These are phyloP conservation scores for Irpex sp. DNA, from an alignment of 1,284 basidiomycete species.

Conservation along the genomic window DNA sequence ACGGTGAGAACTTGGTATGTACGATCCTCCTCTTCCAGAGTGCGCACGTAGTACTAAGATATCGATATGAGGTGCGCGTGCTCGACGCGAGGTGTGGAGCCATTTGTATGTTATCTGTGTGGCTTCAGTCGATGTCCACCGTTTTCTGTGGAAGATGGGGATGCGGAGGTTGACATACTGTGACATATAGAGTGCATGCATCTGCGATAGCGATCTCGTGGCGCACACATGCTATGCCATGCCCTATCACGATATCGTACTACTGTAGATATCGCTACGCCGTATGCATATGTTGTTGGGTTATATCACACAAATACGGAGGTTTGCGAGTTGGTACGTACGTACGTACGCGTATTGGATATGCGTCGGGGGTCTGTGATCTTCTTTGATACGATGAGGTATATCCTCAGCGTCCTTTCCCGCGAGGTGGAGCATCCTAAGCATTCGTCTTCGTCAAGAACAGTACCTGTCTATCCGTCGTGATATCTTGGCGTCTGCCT, in stretches of 20 bases:
- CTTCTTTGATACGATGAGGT: neutral
- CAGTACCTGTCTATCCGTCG: too few relatives aligned
- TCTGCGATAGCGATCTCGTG: too few relatives aligned
- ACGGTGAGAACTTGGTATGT: neutral
- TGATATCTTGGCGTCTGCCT: too few relatives aligned
- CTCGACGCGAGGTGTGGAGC: neutral
- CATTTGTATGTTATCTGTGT: neutral
- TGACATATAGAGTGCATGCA: neutral
- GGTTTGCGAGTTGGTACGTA: neutral
- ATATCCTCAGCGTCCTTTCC: neutral
- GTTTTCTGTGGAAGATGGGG: neutral
- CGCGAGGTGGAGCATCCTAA: neutral
- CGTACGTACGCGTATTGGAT: neutral
- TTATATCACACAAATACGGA: neutral
- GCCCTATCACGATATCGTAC: neutral
- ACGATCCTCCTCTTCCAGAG: neutral
- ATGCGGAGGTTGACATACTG: neutral
- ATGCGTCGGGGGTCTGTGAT: neutral
- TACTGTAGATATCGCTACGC: neutral
- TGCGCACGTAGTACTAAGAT: neutral
- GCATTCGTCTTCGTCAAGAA: neutral
- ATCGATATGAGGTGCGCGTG: neutral
- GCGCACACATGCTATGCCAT: too few relatives aligned
- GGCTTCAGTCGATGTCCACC: too few relatives aligned
- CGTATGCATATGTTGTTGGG: too few relatives aligned